These are phyloP conservation scores for Venturiaceae sp. DNA, from an alignment of 2,329 filamentous ascomycete genomes.

Conservation along the genomic window DNA sequence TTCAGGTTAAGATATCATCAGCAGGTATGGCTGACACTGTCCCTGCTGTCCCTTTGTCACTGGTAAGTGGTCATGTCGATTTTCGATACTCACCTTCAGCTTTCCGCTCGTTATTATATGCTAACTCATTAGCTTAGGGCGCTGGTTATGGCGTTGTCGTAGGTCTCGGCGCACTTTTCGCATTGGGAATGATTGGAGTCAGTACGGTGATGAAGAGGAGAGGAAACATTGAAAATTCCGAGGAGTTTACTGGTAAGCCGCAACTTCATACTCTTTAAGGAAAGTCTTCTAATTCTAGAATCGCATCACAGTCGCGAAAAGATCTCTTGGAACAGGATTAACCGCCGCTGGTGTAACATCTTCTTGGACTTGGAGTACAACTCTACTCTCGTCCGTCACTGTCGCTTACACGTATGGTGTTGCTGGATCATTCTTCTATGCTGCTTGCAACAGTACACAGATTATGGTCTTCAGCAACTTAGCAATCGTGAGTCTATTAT, in stretches of 20 bases:
- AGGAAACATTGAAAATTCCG: constrained; percentile 15
- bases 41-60: background rate
- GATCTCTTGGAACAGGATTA: constrained; percentile 34
- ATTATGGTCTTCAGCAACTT: constrained; percentile 22
- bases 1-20: background rate
- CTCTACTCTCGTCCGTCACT: constrained; percentile 26
- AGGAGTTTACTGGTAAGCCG: constrained; percentile 37
- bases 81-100: background rate
- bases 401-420: constrained; percentile 34
- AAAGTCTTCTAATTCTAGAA: constrained; percentile 30
- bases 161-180: constrained; percentile 6
- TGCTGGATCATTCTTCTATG: constrained; percentile 16
- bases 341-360: constrained; percentile 38
- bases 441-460: constrained; percentile 32
- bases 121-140: background rate
- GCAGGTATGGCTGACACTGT: background rate
- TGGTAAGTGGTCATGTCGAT: background rate
- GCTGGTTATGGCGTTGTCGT: constrained; percentile 9
- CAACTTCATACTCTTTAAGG: constrained; percentile 15
- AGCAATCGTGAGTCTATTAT: constrained; percentile 9
- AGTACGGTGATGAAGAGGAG: constrained; percentile 21
- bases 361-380: constrained; percentile 41
- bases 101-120: background rate
- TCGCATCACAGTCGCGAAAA: constrained; percentile 20
- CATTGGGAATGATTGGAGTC: constrained; percentile 14